Conservation (phyloP, 2,329 filamentous ascomycete genomes). For the Fusarium sp. region DNA sequence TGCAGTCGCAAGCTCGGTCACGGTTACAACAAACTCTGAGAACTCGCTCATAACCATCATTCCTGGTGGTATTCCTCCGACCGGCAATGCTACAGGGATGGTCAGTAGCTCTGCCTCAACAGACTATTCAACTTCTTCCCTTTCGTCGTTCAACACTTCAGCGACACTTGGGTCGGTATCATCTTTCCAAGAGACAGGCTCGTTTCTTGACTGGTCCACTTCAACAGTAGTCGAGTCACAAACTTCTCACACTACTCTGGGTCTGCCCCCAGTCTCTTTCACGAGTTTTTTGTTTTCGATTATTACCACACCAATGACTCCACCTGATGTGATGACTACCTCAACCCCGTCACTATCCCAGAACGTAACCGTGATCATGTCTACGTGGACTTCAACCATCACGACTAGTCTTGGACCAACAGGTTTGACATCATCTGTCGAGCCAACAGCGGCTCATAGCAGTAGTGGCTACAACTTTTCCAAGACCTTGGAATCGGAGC, state of each 20-base stretch:
- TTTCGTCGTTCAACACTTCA: conserved; percentile 16
- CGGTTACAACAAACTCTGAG: conserved; percentile 23
- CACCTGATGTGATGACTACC: conserved; percentile 6
- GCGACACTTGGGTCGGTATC: neutral
- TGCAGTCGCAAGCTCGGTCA: neutral
- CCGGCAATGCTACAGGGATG: conserved; percentile 10
- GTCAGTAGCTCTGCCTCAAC: conserved; percentile 13
- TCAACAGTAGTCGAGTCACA: conserved; percentile 16
- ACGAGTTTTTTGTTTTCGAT: conserved; percentile 15
- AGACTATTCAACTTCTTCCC: conserved; percentile 6
- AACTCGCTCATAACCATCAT: conserved; percentile 35
- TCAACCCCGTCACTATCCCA: conserved; percentile 6
- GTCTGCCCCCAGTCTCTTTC: conserved; percentile 12
- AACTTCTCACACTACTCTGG: neutral
- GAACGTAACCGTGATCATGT: conserved; percentile 13
- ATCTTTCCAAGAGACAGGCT: conserved; percentile 6
- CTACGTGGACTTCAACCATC: conserved; percentile 32
- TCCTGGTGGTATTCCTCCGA: conserved; percentile 25
- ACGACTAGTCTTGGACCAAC: conserved; percentile 21
- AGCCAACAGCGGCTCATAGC: conserved; percentile 17
- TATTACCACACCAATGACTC: conserved; percentile 25
- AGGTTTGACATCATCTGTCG: conserved; percentile 6
- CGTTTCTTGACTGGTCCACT: conserved; percentile 35
- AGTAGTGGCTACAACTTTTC: conserved; percentile 32
- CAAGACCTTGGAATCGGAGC: neutral